phyloP scores from a whole-genome alignment of 148 eudicot genomes.

The Diospyros kaki region DNA sequence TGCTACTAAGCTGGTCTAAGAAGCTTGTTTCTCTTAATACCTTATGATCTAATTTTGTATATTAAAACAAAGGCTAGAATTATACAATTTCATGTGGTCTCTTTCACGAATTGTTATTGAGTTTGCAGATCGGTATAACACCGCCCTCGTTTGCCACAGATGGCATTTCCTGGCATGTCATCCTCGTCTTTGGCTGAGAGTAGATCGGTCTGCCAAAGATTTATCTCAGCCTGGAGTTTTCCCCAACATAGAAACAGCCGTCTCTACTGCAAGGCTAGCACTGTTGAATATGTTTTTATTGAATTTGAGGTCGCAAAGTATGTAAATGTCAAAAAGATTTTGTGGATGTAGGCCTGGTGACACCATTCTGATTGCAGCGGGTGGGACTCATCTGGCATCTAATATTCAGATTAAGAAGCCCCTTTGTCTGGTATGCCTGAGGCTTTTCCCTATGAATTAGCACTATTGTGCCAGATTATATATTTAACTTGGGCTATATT shows the following conservation, averaged over 20 bases:
- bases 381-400: conserved; percentile 77
- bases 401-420: conserved; percentile 85
- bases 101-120: conserved; percentile 55
- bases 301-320: not conserved
- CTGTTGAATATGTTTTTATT: conserved; percentile 5
- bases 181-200: conserved; percentile 93
- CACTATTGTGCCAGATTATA: not conserved
- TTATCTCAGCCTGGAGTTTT: conserved; percentile 61
- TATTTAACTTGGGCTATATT: too few relatives aligned
- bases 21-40: not conserved
- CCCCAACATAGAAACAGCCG: conserved; percentile 78
- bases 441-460: conserved; percentile 2
- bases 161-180: conserved; percentile 97
- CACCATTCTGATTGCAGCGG: conserved; percentile 84
- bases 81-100: conserved; percentile 14
- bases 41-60: conserved; percentile 5
- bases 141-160: conserved; percentile 99
- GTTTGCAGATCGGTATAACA: conserved; percentile 99
- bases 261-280: conserved; percentile 77
- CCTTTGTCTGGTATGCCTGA: conserved; percentile 76
- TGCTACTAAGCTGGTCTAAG: conserved; percentile 7
- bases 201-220: conserved; percentile 63
- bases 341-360: conserved; percentile 80
- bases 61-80: too few relatives aligned
- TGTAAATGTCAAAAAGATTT: conserved; percentile 12